Evolutionary conservation across 1,284 basidiomycete genomes (phyloP), one percentile per base, ranked within the genome.

Genomic region (Papiliotrema fonsecae): DNA sequence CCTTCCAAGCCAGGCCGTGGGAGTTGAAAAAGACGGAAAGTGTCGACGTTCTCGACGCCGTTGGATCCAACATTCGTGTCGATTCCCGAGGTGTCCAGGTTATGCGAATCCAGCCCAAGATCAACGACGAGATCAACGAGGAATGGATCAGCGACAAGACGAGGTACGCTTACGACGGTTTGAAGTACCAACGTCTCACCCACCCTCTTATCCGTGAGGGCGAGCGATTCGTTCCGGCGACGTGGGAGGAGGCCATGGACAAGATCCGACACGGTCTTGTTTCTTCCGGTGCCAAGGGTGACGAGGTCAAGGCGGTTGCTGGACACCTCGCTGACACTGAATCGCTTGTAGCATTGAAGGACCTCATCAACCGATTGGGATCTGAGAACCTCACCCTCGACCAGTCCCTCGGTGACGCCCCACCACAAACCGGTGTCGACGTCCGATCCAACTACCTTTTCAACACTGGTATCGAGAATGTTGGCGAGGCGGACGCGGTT

Each of bases 101-200:
- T 56, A 98, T 98, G 92, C 86, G 94, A 42, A 82, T 99, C 62
- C 90, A 96, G 69, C 96, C 96, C 3, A 83, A 87, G 63, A 87
- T 90, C 51, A 98, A 98, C 73, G 94, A 98, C 74, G 90, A 97
- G 61, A 86, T 99, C 55, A 99, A 99, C 74, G 96, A 99, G 78
- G 96, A 99, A 75, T 98, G 96, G 94, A 96, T 99, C 75, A 93
- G 84, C 74, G 94, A 99, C 81, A 98, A 98, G 82, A 94, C 94
- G 2, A 87, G 96, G 54, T 94, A 90, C 73, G 89, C 94, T 2
- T 87, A 90, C 71, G 96, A 99, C 64, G 96, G 96, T 36, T 82
- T 99, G 45, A 86, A 85, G 65, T 94, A 90, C 80, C 96, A 99
- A 75, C 86, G 94, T 31, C 78, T 99, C 64, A 97, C 93, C 14